Evolutionary conservation across 106 monocot genomes (phyloP).

Genomic region (Dactylorhiza incarnata): DNA sequence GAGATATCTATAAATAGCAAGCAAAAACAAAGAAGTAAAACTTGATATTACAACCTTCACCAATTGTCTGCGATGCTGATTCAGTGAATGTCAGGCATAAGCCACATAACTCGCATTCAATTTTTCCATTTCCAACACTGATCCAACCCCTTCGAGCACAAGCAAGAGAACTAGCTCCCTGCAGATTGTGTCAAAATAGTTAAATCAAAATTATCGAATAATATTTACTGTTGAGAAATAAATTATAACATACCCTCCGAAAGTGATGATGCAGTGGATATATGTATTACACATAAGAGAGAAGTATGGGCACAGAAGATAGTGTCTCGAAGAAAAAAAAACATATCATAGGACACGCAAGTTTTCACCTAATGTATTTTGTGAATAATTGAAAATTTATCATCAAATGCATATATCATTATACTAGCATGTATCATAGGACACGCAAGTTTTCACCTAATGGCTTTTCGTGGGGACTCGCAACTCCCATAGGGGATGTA

Average conservation of each 20-base stretch:
- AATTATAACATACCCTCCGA: not conserved
- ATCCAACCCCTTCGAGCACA: conserved; percentile 96
- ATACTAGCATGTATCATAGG: not conserved
- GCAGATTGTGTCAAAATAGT: conserved; percentile 12
- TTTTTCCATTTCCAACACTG: conserved; percentile 52
- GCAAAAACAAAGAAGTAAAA: not conserved
- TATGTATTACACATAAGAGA: not conserved
- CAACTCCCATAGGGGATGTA: too few relatives aligned
- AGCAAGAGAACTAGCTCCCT: conserved; percentile 70
- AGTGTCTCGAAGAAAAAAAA: not conserved
- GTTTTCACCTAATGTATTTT: not conserved
- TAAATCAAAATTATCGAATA: conserved; percentile 3
- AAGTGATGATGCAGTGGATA: not conserved
- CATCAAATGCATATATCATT: not conserved
- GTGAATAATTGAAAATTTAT: not conserved
- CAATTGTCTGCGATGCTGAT: conserved; percentile 29
- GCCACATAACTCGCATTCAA: conserved; percentile 92
- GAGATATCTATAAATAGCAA: not conserved
- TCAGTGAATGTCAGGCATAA: conserved; percentile 44
- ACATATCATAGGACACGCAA: not conserved
- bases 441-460: too few relatives aligned
- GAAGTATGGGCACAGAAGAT: not conserved
- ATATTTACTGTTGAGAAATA: not conserved
- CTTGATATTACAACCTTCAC: conserved; percentile 36
- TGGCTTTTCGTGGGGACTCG: too few relatives aligned